Conservation (phyloP, 2,329 filamentous ascomycete genomes). For the Diaporthe amygdali region DNA sequence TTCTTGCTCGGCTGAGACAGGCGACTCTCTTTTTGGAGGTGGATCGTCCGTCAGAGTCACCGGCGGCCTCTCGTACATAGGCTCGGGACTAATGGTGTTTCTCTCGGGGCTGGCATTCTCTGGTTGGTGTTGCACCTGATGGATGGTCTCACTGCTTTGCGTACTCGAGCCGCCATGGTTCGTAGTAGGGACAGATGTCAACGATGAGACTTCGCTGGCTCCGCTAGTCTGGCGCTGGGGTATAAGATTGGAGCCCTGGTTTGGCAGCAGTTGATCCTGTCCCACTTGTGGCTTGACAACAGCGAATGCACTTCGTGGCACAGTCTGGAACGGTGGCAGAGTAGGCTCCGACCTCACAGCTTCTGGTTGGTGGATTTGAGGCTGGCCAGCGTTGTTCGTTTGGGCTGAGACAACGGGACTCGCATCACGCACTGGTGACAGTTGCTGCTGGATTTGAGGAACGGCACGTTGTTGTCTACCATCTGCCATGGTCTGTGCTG, state of each 20-base stretch:
- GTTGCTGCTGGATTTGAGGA: conserved; percentile 5
- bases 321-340: neutral
- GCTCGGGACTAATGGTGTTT: conserved; percentile 10
- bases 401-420: neutral
- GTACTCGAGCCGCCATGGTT: conserved; percentile 15
- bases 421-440: conserved; percentile 1
- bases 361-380: conserved; percentile 13
- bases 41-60: conserved; percentile 27
- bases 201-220: conserved; percentile 33
- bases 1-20: conserved; percentile 30
- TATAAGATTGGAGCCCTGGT: conserved; percentile 20
- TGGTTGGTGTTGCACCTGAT: conserved; percentile 4
- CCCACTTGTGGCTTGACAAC: neutral
- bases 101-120: neutral
- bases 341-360: neutral
- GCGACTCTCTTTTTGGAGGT: conserved; percentile 16
- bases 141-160: conserved; percentile 12
- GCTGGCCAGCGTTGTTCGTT: conserved; percentile 8
- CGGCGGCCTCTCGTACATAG: conserved; percentile 6
- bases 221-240: conserved; percentile 34
- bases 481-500: neutral
- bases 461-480: neutral
- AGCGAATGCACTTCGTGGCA: conserved; percentile 1
- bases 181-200: conserved; percentile 24
- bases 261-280: conserved; percentile 22